Base-by-base conservation (phyloP, 805 yeast genomes). In the Sugiyamaella floridensis region DNA sequence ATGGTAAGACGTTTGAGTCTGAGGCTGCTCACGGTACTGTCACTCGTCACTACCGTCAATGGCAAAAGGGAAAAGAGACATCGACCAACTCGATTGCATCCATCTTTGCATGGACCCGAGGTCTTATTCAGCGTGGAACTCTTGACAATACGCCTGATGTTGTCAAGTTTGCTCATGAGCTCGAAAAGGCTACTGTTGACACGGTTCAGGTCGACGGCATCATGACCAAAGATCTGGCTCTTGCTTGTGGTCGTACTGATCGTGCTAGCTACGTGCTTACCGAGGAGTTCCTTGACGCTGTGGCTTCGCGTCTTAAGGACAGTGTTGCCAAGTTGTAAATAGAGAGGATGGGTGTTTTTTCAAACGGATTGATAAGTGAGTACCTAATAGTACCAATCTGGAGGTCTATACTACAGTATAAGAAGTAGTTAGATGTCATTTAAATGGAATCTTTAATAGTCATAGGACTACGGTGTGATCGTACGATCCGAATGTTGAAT, bases 11-110 rank as follows among this genome's bases (percentile, higher is more conserved):
- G 12, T 90, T 88, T 69, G 97, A 92, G 76, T 76, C 89, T 51
- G 98, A 92, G 76, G 98, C 98, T 55, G 98, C 98, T n/a, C 98
- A 92, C 70, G 98, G 98, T 53, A 92, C 98, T 12, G 98, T 92
- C 62, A 92, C 97, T 46, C 86, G 98, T 75, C 98, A 92, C 71
- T 92, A 79, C 76, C 86, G 97, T 76, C 93, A 85, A 73, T 89
- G 88, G 72, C 97, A 92, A 75, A 87, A 86, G 72, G 98, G 98
- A 60, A 87, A 89, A 70, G 97, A 90, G 74, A 92, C 98, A 16
- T 88, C 97, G 6, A 92, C 98, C 54, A 92, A 92, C 74, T 90
- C 97, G 15, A 92, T 92, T 71, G 98, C 98, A 2, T 89, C 97
- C 12, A 92, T 92, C 61, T 92, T 85, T 67, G 98, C 98, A 29